Percentiles rank a stretch among this genome's conserved stretches.
phyloP scores from a whole-genome alignment of 78 protist genomes.

The Mastigamoeba balamuthi region DNA sequence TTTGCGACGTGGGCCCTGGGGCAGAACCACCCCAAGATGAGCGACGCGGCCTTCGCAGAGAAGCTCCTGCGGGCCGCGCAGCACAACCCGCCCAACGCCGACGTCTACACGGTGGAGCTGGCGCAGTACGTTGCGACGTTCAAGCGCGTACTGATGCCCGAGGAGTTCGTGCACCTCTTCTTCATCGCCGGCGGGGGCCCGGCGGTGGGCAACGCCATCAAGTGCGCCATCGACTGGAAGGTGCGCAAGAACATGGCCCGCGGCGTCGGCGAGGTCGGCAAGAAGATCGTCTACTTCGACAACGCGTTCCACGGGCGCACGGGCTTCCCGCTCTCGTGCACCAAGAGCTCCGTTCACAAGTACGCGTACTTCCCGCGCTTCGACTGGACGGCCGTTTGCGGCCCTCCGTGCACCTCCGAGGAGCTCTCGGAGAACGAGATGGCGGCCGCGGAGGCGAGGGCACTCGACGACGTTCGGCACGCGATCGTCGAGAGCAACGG shows the following conservation, averaged over 20 bases:
- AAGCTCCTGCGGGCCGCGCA: background rate
- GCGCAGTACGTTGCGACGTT: constrained; percentile 11
- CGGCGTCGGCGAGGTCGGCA: background rate
- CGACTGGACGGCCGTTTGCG: background rate
- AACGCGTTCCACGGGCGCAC: constrained; percentile 15
- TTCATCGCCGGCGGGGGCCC: background rate
- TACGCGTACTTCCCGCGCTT: constrained; percentile 9
- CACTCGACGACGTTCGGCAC: background rate
- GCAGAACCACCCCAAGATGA: constrained; percentile 15
- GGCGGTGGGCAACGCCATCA: constrained; percentile 5
- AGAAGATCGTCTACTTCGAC: constrained; percentile 1
- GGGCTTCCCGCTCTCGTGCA: background rate
- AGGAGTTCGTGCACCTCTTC: constrained; percentile 6
- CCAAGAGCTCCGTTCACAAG: background rate
- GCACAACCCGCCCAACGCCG: constrained; percentile 7
- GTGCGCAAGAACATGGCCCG: background rate
- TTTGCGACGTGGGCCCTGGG: constrained; percentile 1
- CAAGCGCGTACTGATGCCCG: constrained; percentile 5
- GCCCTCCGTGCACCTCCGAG: background rate
- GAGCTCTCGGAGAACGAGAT: background rate
- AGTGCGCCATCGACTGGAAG: constrained; percentile 8
- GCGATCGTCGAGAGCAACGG: constrained; percentile 10
- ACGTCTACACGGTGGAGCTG: constrained; percentile 10
- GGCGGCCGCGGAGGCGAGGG: background rate
- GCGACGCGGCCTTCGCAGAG: background rate